phyloP scores from a whole-genome alignment of 2,329 filamentous ascomycete genomes.

The Fusarium tjaetaba region DNA sequence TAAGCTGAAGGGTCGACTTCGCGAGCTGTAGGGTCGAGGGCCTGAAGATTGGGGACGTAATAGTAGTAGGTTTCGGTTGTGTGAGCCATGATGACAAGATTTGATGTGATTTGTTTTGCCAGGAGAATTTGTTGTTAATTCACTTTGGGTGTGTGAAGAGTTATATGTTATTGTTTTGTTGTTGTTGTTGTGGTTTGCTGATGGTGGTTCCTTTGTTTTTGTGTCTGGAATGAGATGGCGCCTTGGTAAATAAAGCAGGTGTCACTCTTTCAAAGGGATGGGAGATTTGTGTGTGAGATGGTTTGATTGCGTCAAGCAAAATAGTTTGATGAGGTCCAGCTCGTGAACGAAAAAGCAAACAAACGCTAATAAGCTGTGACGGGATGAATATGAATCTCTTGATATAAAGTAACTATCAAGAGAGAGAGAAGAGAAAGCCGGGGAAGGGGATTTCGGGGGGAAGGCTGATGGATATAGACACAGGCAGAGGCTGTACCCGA shows the following conservation, averaged over 20 bases:
- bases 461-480: conserved; percentile 36
- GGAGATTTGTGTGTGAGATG: conserved; percentile 1
- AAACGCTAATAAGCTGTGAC: conserved; percentile 1
- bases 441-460: conserved; percentile 30
- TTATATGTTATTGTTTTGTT: conserved; percentile 16
- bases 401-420: not conserved
- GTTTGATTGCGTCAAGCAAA: conserved; percentile 36
- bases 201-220: conserved; percentile 27
- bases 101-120: not conserved
- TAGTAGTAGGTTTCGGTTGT: conserved; percentile 47
- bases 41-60: conserved; percentile 47
- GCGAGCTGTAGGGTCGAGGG: conserved; percentile 47
- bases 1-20: conserved; percentile 50
- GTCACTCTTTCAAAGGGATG: conserved; percentile 11
- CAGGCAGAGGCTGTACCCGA: conserved; percentile 16
- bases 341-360: conserved; percentile 17
- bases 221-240: conserved; percentile 26
- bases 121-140: not conserved
- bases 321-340: conserved; percentile 31
- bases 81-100: conserved; percentile 32
- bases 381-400: not conserved
- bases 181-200: not conserved
- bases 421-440: not conserved
- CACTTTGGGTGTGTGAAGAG: not conserved
- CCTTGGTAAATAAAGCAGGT: conserved; percentile 32